Percentiles rank a stretch among this genome's conserved stretches.
Evolutionary conservation across 306 rosid species (phyloP).

Genomic region (Trichosanthes cucumerina): DNA sequence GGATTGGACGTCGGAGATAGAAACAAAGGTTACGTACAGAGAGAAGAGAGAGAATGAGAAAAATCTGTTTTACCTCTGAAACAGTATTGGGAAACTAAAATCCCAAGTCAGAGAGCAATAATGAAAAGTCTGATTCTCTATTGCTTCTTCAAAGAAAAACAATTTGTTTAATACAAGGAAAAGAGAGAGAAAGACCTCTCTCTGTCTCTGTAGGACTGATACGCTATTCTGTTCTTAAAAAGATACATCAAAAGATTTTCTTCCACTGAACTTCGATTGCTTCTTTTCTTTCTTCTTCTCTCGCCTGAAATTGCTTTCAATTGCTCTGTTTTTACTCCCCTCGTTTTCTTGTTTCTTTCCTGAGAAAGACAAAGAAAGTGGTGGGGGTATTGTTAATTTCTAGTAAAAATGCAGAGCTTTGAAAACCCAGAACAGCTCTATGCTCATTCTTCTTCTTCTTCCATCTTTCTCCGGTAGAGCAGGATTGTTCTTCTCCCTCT

Average conservation of each 20-base stretch:
- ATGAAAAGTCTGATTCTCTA: constrained; percentile 24
- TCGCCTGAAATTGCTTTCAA: background rate
- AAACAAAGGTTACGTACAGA: constrained; percentile 8
- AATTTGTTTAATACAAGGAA: constrained; percentile 8
- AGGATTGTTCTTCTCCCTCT: background rate
- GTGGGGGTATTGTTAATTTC: background rate
- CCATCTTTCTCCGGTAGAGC: constrained; percentile 42
- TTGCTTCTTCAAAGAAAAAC: background rate
- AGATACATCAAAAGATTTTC: constrained; percentile 32
- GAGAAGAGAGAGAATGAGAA: background rate
- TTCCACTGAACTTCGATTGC: constrained; percentile 13
- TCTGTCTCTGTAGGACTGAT: constrained; percentile 41
- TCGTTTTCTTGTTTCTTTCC: constrained; percentile 1
- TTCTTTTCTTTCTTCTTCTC: background rate
- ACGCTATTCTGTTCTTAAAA: constrained; percentile 47
- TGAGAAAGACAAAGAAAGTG: background rate
- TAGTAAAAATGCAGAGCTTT: constrained; percentile 63
- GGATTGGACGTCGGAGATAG: background rate
- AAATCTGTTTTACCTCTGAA: constrained; percentile 26
- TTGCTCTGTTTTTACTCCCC: background rate
- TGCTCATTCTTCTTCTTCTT: constrained; percentile 25
- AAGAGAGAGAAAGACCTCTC: background rate
- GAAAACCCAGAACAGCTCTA: constrained; percentile 33
- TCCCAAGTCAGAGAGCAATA: constrained; percentile 71
- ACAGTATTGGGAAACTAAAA: constrained; percentile 55